These are phyloP conservation scores for Ziziphus jujuba DNA, from an alignment of 306 rosid genomes.

Conservation along the genomic window DNA sequence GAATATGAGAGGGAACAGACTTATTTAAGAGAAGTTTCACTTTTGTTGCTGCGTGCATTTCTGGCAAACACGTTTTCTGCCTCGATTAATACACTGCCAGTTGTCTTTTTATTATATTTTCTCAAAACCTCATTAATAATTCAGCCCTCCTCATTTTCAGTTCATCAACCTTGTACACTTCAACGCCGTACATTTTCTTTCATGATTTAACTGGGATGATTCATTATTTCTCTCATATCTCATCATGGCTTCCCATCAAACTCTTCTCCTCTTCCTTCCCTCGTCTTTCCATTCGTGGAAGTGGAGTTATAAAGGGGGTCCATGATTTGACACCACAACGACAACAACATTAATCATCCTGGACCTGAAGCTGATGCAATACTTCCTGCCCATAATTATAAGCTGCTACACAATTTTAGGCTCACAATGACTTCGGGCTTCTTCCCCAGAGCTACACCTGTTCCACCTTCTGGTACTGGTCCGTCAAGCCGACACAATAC, in stretches of 20 bases:
- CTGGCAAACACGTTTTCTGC: conserved; percentile 10
- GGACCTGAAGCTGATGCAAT: not conserved
- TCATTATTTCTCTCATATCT: not conserved
- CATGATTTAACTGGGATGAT: not conserved
- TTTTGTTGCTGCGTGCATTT: not conserved
- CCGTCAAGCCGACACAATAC: conserved; percentile 11
- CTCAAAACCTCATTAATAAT: not conserved
- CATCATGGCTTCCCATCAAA: not conserved
- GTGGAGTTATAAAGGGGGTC: not conserved
- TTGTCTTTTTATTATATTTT: not conserved
- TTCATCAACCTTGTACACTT: no score
- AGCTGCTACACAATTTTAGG: not conserved
- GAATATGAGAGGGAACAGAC: conserved; percentile 7
- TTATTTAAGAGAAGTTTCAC: conserved; percentile 4
- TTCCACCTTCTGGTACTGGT: conserved; percentile 18
- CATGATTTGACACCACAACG: not conserved
- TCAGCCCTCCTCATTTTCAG: not conserved
- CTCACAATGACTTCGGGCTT: not conserved
- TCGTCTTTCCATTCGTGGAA: not conserved
- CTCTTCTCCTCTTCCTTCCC: not conserved
- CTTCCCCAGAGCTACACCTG: no score
- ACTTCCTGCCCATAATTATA: not conserved
- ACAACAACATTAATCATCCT: not conserved
- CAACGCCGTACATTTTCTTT: no score
- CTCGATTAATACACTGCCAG: conserved; percentile 4